Evolutionary conservation across 2,329 filamentous ascomycete genomes (phyloP).

Genomic region (Arthrobotrys entomopaga): DNA sequence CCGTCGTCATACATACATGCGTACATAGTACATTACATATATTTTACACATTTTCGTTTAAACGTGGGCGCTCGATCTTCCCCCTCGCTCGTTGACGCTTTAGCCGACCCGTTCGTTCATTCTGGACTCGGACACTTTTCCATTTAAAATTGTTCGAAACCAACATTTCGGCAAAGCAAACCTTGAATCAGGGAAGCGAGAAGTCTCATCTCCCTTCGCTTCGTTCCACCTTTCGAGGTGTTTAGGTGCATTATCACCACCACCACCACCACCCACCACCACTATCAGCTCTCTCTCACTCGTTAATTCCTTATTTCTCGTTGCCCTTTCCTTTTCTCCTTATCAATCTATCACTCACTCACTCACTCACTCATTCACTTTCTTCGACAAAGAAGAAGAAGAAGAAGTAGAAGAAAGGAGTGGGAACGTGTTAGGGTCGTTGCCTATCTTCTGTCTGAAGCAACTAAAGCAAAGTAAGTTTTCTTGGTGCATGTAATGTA

Average conservation of each 20-base stretch:
- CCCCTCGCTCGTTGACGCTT: slow-evolving; percentile 44
- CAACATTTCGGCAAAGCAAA: slow-evolving; percentile 55
- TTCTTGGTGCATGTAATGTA: no score
- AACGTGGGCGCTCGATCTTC: slow-evolving; percentile 31
- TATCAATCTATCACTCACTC: background rate
- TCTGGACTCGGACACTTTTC: slow-evolving; percentile 55
- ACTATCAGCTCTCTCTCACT: slow-evolving; percentile 33
- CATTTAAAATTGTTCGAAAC: slow-evolving; percentile 54
- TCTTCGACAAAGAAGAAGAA: background rate
- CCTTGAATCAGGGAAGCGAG: slow-evolving; percentile 54
- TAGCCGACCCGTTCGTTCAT: slow-evolving; percentile 52
- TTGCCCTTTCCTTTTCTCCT: slow-evolving; percentile 27
- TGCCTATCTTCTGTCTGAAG: no score
- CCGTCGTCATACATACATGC: slow-evolving; percentile 18
- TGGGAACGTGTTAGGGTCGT: no score
- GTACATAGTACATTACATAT: no score
- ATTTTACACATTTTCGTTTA: slow-evolving; percentile 24
- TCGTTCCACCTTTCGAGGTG: slow-evolving; percentile 41
- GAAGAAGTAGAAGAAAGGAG: no score
- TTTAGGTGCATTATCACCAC: slow-evolving; percentile 54
- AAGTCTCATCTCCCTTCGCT: slow-evolving; percentile 46
- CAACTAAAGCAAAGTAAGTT: no score
- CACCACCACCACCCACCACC: slow-evolving; percentile 56
- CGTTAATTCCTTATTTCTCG: slow-evolving; percentile 36
- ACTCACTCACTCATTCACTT: no score